These are phyloP conservation scores for Leptodontidium sp. DNA, from an alignment of 2,329 filamentous ascomycete genomes.

Conservation along the genomic window DNA sequence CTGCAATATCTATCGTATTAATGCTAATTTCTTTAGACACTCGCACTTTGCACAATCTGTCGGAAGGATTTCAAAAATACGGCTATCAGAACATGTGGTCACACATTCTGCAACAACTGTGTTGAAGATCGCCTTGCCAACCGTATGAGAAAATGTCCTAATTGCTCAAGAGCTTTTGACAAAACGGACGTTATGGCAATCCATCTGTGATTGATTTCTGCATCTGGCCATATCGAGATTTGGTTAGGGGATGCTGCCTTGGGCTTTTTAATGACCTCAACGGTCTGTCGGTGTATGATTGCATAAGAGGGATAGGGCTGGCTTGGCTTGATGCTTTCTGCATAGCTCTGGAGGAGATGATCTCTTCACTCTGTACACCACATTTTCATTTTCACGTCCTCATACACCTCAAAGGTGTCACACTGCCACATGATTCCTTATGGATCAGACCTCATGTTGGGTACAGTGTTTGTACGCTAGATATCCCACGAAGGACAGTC, in stretches of 20 bases:
- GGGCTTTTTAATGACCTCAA: slow-evolving; percentile 30
- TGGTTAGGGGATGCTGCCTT: slow-evolving; percentile 28
- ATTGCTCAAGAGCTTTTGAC: slow-evolving; percentile 91
- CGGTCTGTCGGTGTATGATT: slow-evolving; percentile 43
- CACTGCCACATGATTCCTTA: slow-evolving; percentile 23
- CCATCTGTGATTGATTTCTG: slow-evolving; percentile 54
- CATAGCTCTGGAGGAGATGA: slow-evolving; percentile 32
- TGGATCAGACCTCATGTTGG: slow-evolving; percentile 26
- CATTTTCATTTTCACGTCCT: slow-evolving; percentile 32
- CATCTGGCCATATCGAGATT: slow-evolving; percentile 21
- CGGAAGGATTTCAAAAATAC: slow-evolving; percentile 94
- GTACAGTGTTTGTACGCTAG: slow-evolving; percentile 38
- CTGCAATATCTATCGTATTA: slow-evolving; percentile 29
- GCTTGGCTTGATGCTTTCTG: slow-evolving; percentile 24
- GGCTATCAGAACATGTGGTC: slow-evolving; percentile 90
- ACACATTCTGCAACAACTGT: slow-evolving; percentile 91
- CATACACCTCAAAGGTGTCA: slow-evolving; percentile 24
- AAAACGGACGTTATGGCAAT: slow-evolving; percentile 86
- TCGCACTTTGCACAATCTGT: slow-evolving; percentile 91
- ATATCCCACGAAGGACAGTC: slow-evolving; percentile 22
- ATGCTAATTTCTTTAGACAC: slow-evolving; percentile 60
- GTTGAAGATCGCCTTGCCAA: slow-evolving; percentile 89
- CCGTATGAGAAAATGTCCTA: slow-evolving; percentile 93
- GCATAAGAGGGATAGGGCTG: slow-evolving; percentile 39
- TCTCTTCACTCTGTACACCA: slow-evolving; percentile 41